A percentile compares a stretch with the other conserved stretches of the same genome.
phyloP scores from a whole-genome alignment of 1,284 basidiomycete genomes.

The Cryptococcus deneoformans region DNA sequence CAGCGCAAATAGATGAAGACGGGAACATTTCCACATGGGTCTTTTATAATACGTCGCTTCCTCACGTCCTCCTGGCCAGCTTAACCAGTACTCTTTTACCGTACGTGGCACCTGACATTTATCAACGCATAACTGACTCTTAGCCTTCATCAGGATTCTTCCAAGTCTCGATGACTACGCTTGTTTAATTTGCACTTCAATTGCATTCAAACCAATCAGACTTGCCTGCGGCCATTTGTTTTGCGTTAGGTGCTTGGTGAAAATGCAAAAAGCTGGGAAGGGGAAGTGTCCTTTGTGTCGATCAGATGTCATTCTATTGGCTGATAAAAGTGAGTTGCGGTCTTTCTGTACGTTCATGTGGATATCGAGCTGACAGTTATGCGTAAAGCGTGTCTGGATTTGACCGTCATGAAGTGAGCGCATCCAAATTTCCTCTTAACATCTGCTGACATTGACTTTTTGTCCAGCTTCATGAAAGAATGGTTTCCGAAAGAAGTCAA shows the following conservation, averaged over 20 bases:
- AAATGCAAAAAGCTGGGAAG: constrained; percentile 81
- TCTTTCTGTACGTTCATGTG: constrained; percentile 1
- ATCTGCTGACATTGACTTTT: not conserved
- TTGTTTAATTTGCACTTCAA: constrained; percentile 68
- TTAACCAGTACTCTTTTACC: constrained; percentile 82
- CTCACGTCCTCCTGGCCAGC: constrained; percentile 77
- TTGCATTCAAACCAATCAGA: constrained; percentile 86
- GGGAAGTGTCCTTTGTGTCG: constrained; percentile 83
- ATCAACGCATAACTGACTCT: not conserved
- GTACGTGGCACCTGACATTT: constrained; percentile 38
- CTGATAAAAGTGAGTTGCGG: constrained; percentile 63
- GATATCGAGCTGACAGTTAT: not conserved
- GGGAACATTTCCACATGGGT: constrained; percentile 48
- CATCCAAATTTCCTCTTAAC: not conserved
- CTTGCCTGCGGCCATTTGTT: constrained; percentile 86
- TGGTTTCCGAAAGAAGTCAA: constrained; percentile 89
- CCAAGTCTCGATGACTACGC: constrained; percentile 64
- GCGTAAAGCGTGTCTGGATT: constrained; percentile 34
- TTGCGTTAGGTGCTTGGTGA: constrained; percentile 86
- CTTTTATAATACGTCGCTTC: constrained; percentile 59
- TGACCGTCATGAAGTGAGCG: constrained; percentile 41
- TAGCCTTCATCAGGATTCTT: constrained; percentile 30
- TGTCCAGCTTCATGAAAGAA: constrained; percentile 71
- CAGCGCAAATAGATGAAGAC: constrained; percentile 29
- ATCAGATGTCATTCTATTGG: constrained; percentile 67